Percentiles rank a stretch among this genome's conserved stretches.
These are phyloP conservation scores for Thermothelomyces thermophilus DNA, from an alignment of 2,329 filamentous ascomycete genomes.

Conservation along the genomic window DNA sequence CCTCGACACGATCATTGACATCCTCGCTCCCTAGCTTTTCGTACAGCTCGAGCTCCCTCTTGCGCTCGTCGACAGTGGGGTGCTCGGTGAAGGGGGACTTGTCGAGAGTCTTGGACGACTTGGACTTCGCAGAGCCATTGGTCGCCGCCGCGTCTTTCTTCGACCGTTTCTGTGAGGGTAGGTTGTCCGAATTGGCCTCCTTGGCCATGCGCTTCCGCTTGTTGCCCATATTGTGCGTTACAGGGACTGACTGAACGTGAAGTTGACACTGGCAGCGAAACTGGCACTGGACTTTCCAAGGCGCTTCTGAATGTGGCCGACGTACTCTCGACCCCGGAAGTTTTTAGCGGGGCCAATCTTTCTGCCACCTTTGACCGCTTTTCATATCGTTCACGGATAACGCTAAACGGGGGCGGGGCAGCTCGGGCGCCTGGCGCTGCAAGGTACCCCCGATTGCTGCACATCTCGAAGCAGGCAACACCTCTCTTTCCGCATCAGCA, in stretches of 20 bases:
- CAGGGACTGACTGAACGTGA: neutral
- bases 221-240: slow-evolving; percentile 31
- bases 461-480: neutral
- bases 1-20: slow-evolving; percentile 47
- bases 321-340: slow-evolving; percentile 2
- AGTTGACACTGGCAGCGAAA: too few relatives aligned
- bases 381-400: slow-evolving; percentile 6
- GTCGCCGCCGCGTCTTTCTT: slow-evolving; percentile 28
- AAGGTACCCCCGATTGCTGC: slow-evolving; percentile 11
- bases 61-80: slow-evolving; percentile 46
- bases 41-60: slow-evolving; percentile 54
- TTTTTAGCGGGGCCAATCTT: slow-evolving; percentile 20
- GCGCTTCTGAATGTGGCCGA: too few relatives aligned
- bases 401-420: neutral
- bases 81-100: slow-evolving; percentile 47
- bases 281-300: too few relatives aligned
- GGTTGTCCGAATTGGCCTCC: slow-evolving; percentile 24
- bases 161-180: slow-evolving; percentile 33
- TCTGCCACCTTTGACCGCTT: slow-evolving; percentile 17
- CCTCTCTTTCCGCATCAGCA: slow-evolving; percentile 5
- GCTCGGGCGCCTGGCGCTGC: neutral
- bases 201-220: slow-evolving; percentile 39
- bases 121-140: slow-evolving; percentile 22
- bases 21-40: slow-evolving; percentile 56
- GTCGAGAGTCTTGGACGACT: slow-evolving; percentile 26